A percentile compares a stretch with the other conserved stretches of the same genome.
phyloP scores from a whole-genome alignment of 202 grass and related monocot genomes.

The Digitaria exilis region DNA sequence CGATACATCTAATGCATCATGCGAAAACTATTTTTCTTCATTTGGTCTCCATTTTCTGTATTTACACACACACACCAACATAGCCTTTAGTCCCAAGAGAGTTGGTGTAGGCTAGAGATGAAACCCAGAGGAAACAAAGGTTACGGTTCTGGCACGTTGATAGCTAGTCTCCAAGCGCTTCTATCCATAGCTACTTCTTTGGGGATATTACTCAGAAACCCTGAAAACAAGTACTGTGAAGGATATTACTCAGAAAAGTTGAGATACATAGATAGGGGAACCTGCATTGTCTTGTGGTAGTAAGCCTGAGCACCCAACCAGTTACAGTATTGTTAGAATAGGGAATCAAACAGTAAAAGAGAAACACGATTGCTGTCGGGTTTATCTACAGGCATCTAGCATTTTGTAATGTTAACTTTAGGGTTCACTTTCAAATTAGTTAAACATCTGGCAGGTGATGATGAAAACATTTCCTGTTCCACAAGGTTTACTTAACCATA shows the following conservation, averaged over 20 bases:
- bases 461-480: not conserved
- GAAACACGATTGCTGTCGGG: not conserved
- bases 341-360: slow-evolving; percentile 1
- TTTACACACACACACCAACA: not conserved
- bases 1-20: not conserved
- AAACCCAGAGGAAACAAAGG: too few relatives aligned
- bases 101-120: too few relatives aligned
- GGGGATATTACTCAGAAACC: too few relatives aligned
- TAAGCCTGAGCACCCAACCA: not conserved
- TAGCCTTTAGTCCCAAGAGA: too few relatives aligned
- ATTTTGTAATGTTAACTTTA: not conserved
- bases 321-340: not conserved
- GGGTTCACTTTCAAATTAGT: not conserved
- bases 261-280: not conserved
- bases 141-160: too few relatives aligned
- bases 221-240: slow-evolving; percentile 14
- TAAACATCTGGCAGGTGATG: not conserved
- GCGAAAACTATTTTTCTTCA: slow-evolving; percentile 3
- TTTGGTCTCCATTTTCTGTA: not conserved
- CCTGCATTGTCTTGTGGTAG: not conserved
- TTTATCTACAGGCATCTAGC: not conserved
- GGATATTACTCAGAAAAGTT: not conserved
- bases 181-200: too few relatives aligned
- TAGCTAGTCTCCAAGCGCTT: too few relatives aligned
- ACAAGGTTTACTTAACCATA: not conserved